Evolutionary conservation across 768 basidiomycete species (phyloP).

Genomic region (Naganishia vishniacii): DNA sequence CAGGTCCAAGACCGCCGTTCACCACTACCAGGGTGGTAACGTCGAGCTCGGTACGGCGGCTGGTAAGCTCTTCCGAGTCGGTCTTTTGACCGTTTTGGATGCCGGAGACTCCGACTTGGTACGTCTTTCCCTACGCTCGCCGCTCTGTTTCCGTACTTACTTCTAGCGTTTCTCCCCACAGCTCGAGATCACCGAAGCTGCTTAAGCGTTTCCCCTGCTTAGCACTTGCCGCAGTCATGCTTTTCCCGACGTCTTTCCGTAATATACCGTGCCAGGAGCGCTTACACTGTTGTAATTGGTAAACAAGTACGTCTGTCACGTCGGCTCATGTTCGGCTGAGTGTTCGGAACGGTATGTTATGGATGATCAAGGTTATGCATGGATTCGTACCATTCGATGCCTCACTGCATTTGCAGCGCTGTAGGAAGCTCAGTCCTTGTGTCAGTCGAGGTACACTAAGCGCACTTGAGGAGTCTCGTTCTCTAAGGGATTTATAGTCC

Average conservation of each 20-base stretch:
- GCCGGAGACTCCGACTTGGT: constrained; percentile 89
- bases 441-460: too few relatives aligned
- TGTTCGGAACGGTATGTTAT: too few relatives aligned
- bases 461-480: too few relatives aligned
- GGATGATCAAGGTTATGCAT: too few relatives aligned
- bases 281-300: too few relatives aligned
- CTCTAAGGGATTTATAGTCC: too few relatives aligned
- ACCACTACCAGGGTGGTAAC: constrained; percentile 96
- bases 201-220: constrained; percentile 14
- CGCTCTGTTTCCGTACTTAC: neutral
- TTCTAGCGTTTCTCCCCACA: neutral
- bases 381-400: too few relatives aligned
- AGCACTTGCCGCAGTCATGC: neutral
- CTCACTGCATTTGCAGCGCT: too few relatives aligned
- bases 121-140: constrained; percentile 25
- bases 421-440: too few relatives aligned
- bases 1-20: constrained; percentile 89
- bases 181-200: constrained; percentile 20
- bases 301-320: too few relatives aligned
- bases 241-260: neutral
- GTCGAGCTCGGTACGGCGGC: constrained; percentile 98
- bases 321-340: too few relatives aligned
- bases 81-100: constrained; percentile 95
- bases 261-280: neutral
- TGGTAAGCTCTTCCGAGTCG: constrained; percentile 98